These are phyloP conservation scores for Symbiotaphrina buchneri DNA, from an alignment of 495 filamentous ascomycete genomes.

Conservation along the genomic window DNA sequence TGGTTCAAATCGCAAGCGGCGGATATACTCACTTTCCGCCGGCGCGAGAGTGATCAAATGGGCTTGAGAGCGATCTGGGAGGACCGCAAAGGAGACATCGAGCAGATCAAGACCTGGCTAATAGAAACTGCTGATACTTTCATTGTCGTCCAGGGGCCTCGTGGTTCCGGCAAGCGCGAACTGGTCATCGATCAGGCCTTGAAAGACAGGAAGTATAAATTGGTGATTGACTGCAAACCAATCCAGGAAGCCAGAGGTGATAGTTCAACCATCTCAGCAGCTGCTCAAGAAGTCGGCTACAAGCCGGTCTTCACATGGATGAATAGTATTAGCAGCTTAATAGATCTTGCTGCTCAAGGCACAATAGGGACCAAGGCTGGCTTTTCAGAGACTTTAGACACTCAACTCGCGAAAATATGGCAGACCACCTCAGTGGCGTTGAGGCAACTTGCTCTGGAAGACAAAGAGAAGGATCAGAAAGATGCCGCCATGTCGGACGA, in stretches of 20 bases:
- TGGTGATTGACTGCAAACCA: slow-evolving; percentile 88
- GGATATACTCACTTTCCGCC: slow-evolving; percentile 39
- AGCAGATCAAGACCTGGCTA: slow-evolving; percentile 66
- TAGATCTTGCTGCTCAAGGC: slow-evolving; percentile 82
- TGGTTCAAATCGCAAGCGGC: slow-evolving; percentile 67
- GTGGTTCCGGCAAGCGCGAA: slow-evolving; percentile 79
- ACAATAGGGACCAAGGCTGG: slow-evolving; percentile 88
- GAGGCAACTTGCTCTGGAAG: slow-evolving; percentile 47
- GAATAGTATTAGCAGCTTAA: slow-evolving; percentile 77
- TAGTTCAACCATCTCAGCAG: slow-evolving; percentile 60
- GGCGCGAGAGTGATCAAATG: slow-evolving; percentile 32
- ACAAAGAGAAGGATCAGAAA: slow-evolving; percentile 43
- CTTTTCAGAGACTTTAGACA: slow-evolving; percentile 85
- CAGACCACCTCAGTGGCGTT: slow-evolving; percentile 69
- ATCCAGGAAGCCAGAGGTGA: slow-evolving; percentile 85
- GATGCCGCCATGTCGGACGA: slow-evolving; percentile 58
- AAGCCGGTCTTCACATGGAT: slow-evolving; percentile 88
- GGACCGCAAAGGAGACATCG: slow-evolving; percentile 59
- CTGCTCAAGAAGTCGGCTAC: slow-evolving; percentile 74
- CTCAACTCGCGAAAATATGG: slow-evolving; percentile 77
- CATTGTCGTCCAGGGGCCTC: slow-evolving; percentile 80
- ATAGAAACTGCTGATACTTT: slow-evolving; percentile 77
- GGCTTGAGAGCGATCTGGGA: slow-evolving; percentile 70
- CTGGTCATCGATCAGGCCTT: slow-evolving; percentile 70
- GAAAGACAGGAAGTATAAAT: slow-evolving; percentile 47